Evolutionary conservation across 176 grass and related monocot species (phyloP).

Genomic region (Secale cereale): DNA sequence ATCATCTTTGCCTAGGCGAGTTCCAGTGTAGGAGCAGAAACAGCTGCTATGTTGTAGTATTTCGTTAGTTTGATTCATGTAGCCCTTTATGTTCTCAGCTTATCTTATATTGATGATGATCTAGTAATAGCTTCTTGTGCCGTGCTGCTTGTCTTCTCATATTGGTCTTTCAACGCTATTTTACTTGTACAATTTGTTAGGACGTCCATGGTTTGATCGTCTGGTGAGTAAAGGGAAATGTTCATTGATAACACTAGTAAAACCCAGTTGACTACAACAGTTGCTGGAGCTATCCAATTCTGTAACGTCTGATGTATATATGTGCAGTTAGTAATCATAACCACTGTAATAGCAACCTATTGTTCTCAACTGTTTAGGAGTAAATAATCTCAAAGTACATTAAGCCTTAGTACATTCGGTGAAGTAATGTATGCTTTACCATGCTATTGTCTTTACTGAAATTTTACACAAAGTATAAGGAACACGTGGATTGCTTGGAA

Average conservation of each 20-base stretch:
- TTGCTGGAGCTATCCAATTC: neutral
- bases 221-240: neutral
- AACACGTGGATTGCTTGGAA: neutral
- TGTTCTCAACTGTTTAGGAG: neutral
- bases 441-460: neutral
- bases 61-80: neutral
- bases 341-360: neutral
- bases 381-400: neutral
- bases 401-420: neutral
- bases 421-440: no score
- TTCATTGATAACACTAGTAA: neutral
- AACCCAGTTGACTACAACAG: neutral
- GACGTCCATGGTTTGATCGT: neutral
- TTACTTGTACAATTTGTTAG: neutral
- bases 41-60: neutral
- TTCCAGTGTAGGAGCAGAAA: conserved; percentile 17
- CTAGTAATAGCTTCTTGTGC: neutral
- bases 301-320: neutral
- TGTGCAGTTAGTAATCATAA: neutral
- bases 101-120: neutral
- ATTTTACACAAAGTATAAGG: neutral
- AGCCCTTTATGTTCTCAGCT: neutral
- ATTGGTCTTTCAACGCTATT: neutral
- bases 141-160: neutral
- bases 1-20: conserved; percentile 80